phyloP scores from a whole-genome alignment of 495 filamentous ascomycete genomes.

The Apodospora peruviana region DNA sequence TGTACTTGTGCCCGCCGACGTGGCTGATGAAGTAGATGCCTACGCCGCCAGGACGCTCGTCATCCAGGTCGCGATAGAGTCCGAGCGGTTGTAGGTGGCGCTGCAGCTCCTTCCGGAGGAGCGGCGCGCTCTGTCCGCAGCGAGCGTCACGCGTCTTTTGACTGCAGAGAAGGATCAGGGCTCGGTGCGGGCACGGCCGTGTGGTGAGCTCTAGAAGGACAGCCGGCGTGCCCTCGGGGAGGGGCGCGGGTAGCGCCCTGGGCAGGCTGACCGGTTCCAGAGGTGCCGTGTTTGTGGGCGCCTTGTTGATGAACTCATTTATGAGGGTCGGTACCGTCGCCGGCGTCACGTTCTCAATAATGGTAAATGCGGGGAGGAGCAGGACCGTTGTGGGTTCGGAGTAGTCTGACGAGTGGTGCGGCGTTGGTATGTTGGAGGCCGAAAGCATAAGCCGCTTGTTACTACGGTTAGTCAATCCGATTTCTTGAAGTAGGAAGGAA shows the following conservation, averaged over 20 bases:
- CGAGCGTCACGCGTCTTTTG: slow-evolving; percentile 89
- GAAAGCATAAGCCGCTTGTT: slow-evolving; percentile 81
- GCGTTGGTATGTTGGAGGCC: slow-evolving; percentile 86
- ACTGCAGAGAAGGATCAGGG: slow-evolving; percentile 87
- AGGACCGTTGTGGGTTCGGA: slow-evolving; percentile 72
- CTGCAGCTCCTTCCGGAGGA: slow-evolving; percentile 81
- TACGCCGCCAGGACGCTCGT: slow-evolving; percentile 81
- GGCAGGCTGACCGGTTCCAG: slow-evolving; percentile 40
- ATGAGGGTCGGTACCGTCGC: slow-evolving; percentile 68
- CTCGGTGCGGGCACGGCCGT: slow-evolving; percentile 70
- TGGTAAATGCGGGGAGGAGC: slow-evolving; percentile 79
- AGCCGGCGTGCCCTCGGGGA: slow-evolving; percentile 25
- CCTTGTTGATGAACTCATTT: slow-evolving; percentile 59
- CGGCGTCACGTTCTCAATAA: slow-evolving; percentile 83
- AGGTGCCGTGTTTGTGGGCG: slow-evolving; percentile 70
- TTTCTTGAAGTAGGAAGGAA: not conserved
- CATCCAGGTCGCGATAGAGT: slow-evolving; percentile 79
- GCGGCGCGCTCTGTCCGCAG: slow-evolving; percentile 86
- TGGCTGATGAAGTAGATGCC: slow-evolving; percentile 95
- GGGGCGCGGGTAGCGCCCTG: slow-evolving; percentile 50
- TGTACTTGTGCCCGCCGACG: slow-evolving; percentile 91
- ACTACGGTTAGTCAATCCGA: not conserved
- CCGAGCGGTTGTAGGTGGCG: slow-evolving; percentile 80
- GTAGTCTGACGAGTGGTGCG: slow-evolving; percentile 50
- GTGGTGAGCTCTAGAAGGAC: slow-evolving; percentile 48